Conservation (phyloP, 2,329 filamentous ascomycete species). For the Colletotrichum higginsianum region DNA sequence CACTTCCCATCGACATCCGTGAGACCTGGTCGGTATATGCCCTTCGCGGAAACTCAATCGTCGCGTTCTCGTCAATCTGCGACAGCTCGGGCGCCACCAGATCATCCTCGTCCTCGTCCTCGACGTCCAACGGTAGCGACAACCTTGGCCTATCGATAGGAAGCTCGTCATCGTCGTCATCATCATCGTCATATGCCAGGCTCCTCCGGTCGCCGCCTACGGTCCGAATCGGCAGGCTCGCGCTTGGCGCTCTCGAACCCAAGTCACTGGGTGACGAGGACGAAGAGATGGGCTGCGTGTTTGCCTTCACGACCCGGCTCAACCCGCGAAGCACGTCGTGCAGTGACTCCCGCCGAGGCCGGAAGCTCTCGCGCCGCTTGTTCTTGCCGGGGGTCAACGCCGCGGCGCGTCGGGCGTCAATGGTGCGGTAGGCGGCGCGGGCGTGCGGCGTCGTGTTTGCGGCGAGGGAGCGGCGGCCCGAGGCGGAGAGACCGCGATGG, state of each 20-base stretch:
- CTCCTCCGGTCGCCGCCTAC: constrained; percentile 45
- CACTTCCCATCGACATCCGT: constrained; percentile 66
- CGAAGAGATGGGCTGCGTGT: constrained; percentile 62
- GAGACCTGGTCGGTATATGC: constrained; percentile 63
- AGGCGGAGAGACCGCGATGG: constrained; percentile 59
- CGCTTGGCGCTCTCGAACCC: constrained; percentile 24
- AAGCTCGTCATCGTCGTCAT: constrained; percentile 65
- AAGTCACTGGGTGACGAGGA: constrained; percentile 59
- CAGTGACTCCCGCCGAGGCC: constrained; percentile 70
- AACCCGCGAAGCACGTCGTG: constrained; percentile 68
- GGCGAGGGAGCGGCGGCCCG: constrained; percentile 60
- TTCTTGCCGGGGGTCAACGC: constrained; percentile 73
- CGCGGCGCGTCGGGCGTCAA: constrained; percentile 72
- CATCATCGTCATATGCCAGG: constrained; percentile 42
- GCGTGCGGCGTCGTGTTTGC: constrained; percentile 72
- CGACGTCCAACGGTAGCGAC: constrained; percentile 66
- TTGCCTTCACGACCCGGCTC: constrained; percentile 67
- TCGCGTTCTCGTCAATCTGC: constrained; percentile 67
- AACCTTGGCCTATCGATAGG: constrained; percentile 67
- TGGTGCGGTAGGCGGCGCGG: constrained; percentile 70
- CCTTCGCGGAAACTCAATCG: constrained; percentile 72
- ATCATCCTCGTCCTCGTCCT: constrained; percentile 63
- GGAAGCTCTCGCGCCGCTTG: constrained; percentile 67
- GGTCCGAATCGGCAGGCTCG: constrained; percentile 46
- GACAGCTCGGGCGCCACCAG: constrained; percentile 68